Percentiles rank a stretch among this genome's conserved stretches.
Conservation (phyloP, 106 monocot species). For the Platanthera guangdongensis region DNA sequence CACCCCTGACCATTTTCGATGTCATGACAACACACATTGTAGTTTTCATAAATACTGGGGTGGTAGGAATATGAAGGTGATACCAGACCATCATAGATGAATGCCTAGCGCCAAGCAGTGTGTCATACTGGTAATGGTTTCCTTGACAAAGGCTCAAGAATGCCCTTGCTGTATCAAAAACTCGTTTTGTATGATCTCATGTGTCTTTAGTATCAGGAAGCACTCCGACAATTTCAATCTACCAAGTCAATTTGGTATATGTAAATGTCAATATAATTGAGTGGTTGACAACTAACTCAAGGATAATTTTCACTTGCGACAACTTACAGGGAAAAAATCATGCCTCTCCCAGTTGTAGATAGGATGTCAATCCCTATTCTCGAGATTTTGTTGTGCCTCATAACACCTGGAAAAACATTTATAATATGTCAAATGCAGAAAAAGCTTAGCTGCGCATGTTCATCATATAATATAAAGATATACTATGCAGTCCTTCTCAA, state of each 20-base stretch:
- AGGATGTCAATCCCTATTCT: slow-evolving; percentile 70
- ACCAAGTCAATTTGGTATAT: not conserved
- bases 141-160: slow-evolving; percentile 88
- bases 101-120: slow-evolving; percentile 77
- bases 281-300: no score
- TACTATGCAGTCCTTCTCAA: no score
- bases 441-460: no score
- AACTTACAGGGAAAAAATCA: no score
- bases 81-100: slow-evolving; percentile 89
- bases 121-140: slow-evolving; percentile 89
- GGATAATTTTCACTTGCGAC: not conserved
- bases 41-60: slow-evolving; percentile 84
- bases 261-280: not conserved
- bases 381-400: slow-evolving; percentile 51
- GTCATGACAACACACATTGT: slow-evolving; percentile 65
- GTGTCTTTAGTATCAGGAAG: slow-evolving; percentile 64
- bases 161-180: slow-evolving; percentile 84
- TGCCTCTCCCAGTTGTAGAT: no score
- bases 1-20: slow-evolving; percentile 82
- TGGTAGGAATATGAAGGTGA: slow-evolving; percentile 89
- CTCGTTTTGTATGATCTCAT: slow-evolving; percentile 75
- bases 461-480: no score
- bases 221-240: slow-evolving; percentile 59
- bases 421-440: no score
- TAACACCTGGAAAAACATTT: no score